Conservation (phyloP, 2,329 filamentous ascomycete genomes). For the Davidsoniella virescens region DNA sequence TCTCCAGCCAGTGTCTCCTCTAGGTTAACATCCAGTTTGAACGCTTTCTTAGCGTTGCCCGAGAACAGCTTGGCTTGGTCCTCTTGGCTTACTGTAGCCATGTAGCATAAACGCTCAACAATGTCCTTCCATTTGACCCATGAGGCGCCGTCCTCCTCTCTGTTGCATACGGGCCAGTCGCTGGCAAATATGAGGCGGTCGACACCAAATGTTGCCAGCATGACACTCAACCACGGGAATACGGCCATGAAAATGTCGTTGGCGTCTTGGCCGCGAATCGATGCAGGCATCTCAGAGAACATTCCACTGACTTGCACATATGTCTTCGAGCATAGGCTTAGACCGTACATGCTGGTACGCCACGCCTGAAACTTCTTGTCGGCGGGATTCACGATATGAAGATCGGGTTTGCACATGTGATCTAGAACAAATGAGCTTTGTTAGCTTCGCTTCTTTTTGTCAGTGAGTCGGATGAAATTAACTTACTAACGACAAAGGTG, state of each 20-base stretch:
- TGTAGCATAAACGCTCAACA: constrained; percentile 50
- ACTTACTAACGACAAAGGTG: constrained; percentile 50
- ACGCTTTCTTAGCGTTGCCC: constrained; percentile 56
- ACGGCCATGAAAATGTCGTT: constrained; percentile 46
- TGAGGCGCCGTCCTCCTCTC: constrained; percentile 31
- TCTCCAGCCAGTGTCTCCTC: not conserved
- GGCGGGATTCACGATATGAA: constrained; percentile 43
- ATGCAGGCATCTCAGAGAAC: constrained; percentile 60
- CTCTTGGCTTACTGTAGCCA: constrained; percentile 42
- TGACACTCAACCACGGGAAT: constrained; percentile 53
- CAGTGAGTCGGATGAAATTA: not conserved
- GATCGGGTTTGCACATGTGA: constrained; percentile 78
- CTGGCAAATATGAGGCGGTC: constrained; percentile 73
- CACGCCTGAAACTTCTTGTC: constrained; percentile 50
- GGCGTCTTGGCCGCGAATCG: constrained; percentile 30
- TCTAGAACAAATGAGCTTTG: constrained; percentile 32
- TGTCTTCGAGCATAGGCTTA: constrained; percentile 47
- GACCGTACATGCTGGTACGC: constrained; percentile 49
- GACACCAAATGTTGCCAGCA: constrained; percentile 57
- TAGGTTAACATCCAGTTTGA: constrained; percentile 22
- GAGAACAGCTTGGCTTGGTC: constrained; percentile 55
- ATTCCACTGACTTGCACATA: constrained; percentile 86
- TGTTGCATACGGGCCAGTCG: constrained; percentile 85
- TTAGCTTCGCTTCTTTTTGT: not conserved
- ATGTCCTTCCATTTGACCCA: constrained; percentile 64